Base-by-base conservation (phyloP, 2,329 filamentous ascomycete genomes). In the Alternaria longipes region DNA sequence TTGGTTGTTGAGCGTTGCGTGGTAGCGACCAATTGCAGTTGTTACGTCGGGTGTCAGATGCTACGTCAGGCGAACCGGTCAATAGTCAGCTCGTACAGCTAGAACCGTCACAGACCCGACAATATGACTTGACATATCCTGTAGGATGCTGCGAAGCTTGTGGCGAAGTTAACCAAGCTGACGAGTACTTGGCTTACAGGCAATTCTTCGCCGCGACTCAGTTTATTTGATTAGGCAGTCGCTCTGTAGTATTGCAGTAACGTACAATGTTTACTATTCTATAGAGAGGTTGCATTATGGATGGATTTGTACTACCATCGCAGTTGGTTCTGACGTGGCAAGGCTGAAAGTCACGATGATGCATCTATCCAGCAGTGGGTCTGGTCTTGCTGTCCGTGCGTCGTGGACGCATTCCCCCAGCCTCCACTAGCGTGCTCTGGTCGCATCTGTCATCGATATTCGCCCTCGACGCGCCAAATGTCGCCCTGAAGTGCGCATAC, bases 401-500 rank as follows among this genome's bases (percentile, higher is more conserved):
- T 67, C 64, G 54, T 63, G 20, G 20, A 32, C 20, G 44, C 40
- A 45, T 42, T 50, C 57, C 49, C 52, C 60, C 65, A 59, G 50
- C 64, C 63, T 53, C 58, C 56, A 22, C 53, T 67, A 65, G 66
- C 64, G 65, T 57, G 54, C 16, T 47, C 54, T 45, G 47, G 41
- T 47, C 54, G 46, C 55, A 53, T 38, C 51, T 40, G 26, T 41
- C 56, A 38, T 42, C 28, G 28, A 38, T 51, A 50, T 28, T 50
- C 52, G 24, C 44, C 34, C 44, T 36, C 46, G 30, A 59, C 52
- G 53, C 59, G 59, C 54, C 52, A 36, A n/a, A 74, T 74, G 72
- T 66, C 62, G 66, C 64, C 57, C 28, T 74, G 55, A 66, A 20
- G 28, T 56, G 46, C 56, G 18, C 32, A 16, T 36, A 36, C 32